phyloP scores from a whole-genome alignment of 306 rosid genomes.

The Rosa multiflora region DNA sequence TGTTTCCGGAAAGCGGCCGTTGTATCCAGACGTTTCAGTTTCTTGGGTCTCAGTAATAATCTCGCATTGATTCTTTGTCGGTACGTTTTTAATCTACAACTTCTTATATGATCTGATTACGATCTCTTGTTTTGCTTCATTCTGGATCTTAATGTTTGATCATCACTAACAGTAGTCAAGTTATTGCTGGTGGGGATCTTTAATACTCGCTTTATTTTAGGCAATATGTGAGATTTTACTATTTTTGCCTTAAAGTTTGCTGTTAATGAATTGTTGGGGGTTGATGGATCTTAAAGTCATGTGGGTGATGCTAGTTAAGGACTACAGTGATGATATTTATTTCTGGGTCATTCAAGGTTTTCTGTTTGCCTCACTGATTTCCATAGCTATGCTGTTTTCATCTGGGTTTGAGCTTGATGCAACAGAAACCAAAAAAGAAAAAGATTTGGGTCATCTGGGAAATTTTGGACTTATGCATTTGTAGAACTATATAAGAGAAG shows the following conservation, averaged over 20 bases:
- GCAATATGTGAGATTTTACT: slow-evolving; percentile 7
- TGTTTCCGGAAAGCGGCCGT: slow-evolving; percentile 14
- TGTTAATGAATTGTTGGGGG: slow-evolving; percentile 19
- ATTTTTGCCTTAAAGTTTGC: slow-evolving; percentile 16
- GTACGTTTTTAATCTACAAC: slow-evolving; percentile 3
- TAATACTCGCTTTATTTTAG: not conserved
- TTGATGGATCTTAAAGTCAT: slow-evolving; percentile 11
- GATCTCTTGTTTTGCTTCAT: not conserved
- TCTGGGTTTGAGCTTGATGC: not conserved
- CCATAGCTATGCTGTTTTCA: not conserved
- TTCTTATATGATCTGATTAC: not conserved
- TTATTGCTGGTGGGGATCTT: slow-evolving; percentile 2
- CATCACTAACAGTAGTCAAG: not conserved
- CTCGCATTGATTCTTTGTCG: not conserved
- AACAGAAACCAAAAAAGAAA: not conserved
- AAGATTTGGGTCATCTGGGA: not conserved
- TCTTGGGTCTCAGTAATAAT: not conserved
- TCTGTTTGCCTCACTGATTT: not conserved
- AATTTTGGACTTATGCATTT: slow-evolving; percentile 22
- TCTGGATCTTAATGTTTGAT: slow-evolving; percentile 36
- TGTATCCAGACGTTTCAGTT: slow-evolving; percentile 9
- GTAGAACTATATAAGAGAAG: not conserved
- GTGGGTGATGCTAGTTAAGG: not conserved
- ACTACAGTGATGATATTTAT: slow-evolving; percentile 16
- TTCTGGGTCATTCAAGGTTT: slow-evolving; percentile 13